Percentiles rank a stretch among this genome's conserved stretches.
These are phyloP conservation scores for Cladobotryum mycophilum DNA, from an alignment of 2,329 filamentous ascomycete genomes.

Conservation along the genomic window DNA sequence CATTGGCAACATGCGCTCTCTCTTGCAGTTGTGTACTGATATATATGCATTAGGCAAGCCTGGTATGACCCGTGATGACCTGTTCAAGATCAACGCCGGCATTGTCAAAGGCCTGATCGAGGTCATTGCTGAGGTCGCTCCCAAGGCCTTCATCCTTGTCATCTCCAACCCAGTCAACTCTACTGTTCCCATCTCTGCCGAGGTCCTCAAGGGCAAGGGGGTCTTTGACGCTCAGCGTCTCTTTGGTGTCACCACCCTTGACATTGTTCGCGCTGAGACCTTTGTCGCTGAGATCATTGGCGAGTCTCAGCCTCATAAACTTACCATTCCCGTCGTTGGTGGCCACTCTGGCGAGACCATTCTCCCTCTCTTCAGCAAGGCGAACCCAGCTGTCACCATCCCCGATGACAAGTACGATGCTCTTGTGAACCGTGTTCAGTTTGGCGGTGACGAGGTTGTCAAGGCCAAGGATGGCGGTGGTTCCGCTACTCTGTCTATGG, in stretches of 20 bases:
- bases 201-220: constrained; percentile 87
- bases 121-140: constrained; percentile 77
- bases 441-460: constrained; percentile 95
- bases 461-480: constrained; percentile 89
- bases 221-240: constrained; percentile 94
- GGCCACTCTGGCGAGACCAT: constrained; percentile 98
- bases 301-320: constrained; percentile 73
- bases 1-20: not conserved
- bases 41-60: constrained; percentile 68
- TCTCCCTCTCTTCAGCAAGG: constrained; percentile 92
- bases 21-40: constrained; percentile 14
- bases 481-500: constrained; percentile 90
- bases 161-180: constrained; percentile 99
- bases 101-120: constrained; percentile 94
- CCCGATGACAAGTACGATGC: constrained; percentile 85
- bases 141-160: constrained; percentile 91
- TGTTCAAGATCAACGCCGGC: constrained; percentile 99
- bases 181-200: constrained; percentile 93
- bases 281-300: constrained; percentile 84
- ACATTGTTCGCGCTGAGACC: constrained; percentile 96
- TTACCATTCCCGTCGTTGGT: constrained; percentile 86
- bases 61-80: constrained; percentile 97
- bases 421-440: constrained; percentile 91
- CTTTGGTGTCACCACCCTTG: constrained; percentile 97
- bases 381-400: constrained; percentile 71